phyloP scores from a whole-genome alignment of 495 filamentous ascomycete genomes.

The Cercophora samala region DNA sequence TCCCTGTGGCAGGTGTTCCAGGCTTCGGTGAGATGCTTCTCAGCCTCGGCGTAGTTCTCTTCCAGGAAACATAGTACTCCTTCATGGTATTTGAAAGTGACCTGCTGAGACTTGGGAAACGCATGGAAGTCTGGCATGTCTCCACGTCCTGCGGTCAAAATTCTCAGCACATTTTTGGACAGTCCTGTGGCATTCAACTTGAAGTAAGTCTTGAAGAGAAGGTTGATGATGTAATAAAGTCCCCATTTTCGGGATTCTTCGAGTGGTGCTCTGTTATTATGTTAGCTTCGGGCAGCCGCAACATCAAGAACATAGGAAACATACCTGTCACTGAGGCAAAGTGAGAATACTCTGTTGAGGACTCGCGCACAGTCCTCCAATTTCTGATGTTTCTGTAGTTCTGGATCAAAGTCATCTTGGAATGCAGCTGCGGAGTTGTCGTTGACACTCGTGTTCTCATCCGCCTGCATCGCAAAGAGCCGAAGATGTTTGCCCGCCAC shows the following conservation, averaged over 20 bases:
- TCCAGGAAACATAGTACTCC: constrained; percentile 88
- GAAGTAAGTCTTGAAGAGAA: constrained; percentile 98
- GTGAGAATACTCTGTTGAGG: constrained; percentile 81
- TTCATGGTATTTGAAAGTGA: constrained; percentile 95
- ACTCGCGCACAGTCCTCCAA: constrained; percentile 85
- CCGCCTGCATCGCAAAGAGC: constrained; percentile 83
- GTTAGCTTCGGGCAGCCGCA: constrained; percentile 13
- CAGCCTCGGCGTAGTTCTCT: constrained; percentile 84
- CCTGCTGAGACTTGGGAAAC: constrained; percentile 84
- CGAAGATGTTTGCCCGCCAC: constrained; percentile 77
- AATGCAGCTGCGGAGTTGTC: constrained; percentile 46
- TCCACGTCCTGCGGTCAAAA: constrained; percentile 65
- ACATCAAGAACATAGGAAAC: constrained; percentile 22
- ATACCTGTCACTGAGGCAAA: constrained; percentile 87
- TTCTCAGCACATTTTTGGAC: constrained; percentile 83
- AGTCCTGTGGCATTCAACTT: constrained; percentile 85
- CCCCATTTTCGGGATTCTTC: constrained; percentile 97
- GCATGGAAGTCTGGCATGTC: constrained; percentile 72
- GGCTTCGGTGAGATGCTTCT: constrained; percentile 73
- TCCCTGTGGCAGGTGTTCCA: constrained; percentile 70
- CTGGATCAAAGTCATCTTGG: constrained; percentile 72
- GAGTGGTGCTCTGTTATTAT: constrained; percentile 61
- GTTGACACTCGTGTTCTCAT: constrained; percentile 53
- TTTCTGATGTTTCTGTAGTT: constrained; percentile 69
- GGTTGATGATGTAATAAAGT: constrained; percentile 85